Evolutionary conservation across 2,329 filamentous ascomycete species (phyloP).

Genomic region (Leptodontidium sp.): DNA sequence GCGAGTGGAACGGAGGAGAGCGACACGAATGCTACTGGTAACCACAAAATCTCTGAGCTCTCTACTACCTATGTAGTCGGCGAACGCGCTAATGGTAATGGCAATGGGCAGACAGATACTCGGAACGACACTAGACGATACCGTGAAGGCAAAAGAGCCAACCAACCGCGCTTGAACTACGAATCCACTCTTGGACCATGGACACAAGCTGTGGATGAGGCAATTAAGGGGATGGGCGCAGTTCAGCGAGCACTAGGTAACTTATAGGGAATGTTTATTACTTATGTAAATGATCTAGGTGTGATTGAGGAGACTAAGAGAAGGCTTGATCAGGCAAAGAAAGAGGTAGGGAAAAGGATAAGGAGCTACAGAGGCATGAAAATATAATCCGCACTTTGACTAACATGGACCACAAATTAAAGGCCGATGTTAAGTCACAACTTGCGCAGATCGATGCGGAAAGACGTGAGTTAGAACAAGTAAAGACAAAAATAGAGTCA

Average conservation of each 20-base stretch:
- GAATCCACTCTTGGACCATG: conserved; percentile 26
- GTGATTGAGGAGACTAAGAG: conserved; percentile 25
- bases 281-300: conserved; percentile 23
- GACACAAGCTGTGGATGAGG: conserved; percentile 28
- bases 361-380: conserved; percentile 21
- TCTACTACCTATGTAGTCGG: conserved; percentile 7
- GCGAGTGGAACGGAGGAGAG: conserved; percentile 23
- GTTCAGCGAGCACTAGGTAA: conserved; percentile 25
- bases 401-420: conserved; percentile 19
- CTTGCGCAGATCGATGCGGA: conserved; percentile 22
- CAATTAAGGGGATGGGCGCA: conserved; percentile 26
- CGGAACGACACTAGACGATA: conserved; percentile 12
- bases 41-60: conserved; percentile 2
- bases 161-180: conserved; percentile 12
- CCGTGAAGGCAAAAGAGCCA: conserved; percentile 23
- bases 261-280: conserved; percentile 22
- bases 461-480: conserved; percentile 27
- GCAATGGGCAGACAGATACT: conserved; percentile 21
- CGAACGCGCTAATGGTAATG: conserved; percentile 14
- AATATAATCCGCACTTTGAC: conserved; percentile 27
- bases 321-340: conserved; percentile 20
- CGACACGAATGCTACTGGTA: conserved; percentile 15
- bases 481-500: conserved; percentile 26
- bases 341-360: conserved; percentile 28
- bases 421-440: conserved; percentile 17